These are phyloP conservation scores for Boletus mariae DNA, from an alignment of 1,284 basidiomycete species.

Conservation along the genomic window DNA sequence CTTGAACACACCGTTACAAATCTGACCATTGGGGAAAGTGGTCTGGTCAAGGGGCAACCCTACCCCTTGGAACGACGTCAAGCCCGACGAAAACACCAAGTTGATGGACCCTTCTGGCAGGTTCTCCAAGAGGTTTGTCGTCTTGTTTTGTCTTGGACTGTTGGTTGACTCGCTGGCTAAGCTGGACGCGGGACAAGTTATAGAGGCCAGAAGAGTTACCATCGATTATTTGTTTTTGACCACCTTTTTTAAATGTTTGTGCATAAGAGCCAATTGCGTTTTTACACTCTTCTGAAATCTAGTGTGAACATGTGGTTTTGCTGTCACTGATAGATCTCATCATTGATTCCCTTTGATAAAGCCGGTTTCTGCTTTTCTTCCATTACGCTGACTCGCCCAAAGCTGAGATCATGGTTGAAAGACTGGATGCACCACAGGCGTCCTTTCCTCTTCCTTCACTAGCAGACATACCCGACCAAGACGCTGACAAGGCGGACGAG, in stretches of 20 bases:
- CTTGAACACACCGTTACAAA: not conserved
- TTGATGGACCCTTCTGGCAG: slow-evolving; percentile 64
- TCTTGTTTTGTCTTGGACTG: not conserved
- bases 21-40: slow-evolving; percentile 40
- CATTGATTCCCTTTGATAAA: too few relatives aligned
- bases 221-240: not conserved
- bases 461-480: slow-evolving; percentile 44
- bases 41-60: slow-evolving; percentile 80
- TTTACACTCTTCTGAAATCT: slow-evolving; percentile 6
- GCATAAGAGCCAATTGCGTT: slow-evolving; percentile 20
- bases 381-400: not conserved
- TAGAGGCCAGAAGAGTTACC: slow-evolving; percentile 31
- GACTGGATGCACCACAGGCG: slow-evolving; percentile 41
- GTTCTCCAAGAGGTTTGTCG: slow-evolving; percentile 63
- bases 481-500: slow-evolving; percentile 48
- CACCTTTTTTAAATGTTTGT: slow-evolving; percentile 8
- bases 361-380: too few relatives aligned
- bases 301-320: slow-evolving; percentile 4
- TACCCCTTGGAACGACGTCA: slow-evolving; percentile 74
- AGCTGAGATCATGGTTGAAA: slow-evolving; percentile 37
- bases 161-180: slow-evolving; percentile 31
- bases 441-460: slow-evolving; percentile 39
- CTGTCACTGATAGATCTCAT: too few relatives aligned
- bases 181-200: slow-evolving; percentile 70
- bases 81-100: slow-evolving; percentile 70